Conservation (phyloP, 169 alveolate genomes). For the Babesia caballi region DNA sequence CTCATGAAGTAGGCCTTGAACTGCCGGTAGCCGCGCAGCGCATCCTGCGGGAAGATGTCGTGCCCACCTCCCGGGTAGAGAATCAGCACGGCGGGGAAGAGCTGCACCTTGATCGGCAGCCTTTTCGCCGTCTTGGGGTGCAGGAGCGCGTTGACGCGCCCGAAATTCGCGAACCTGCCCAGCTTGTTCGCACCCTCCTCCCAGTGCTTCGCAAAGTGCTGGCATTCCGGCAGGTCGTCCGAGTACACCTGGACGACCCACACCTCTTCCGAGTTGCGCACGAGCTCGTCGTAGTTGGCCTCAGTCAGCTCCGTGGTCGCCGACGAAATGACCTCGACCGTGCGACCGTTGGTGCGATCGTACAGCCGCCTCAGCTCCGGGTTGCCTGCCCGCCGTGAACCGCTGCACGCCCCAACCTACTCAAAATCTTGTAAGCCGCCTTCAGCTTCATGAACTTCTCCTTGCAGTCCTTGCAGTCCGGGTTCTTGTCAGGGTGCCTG, state of each 20-base stretch:
- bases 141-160: constrained; percentile 41
- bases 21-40: background rate
- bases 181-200: constrained; percentile 44
- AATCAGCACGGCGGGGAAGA: constrained; percentile 57
- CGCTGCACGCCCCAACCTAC: constrained; percentile 10
- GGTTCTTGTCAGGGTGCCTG: constrained; percentile 71
- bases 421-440: constrained; percentile 59
- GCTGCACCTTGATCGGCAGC: constrained; percentile 38
- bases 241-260: constrained; percentile 65
- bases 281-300: constrained; percentile 32
- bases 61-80: constrained; percentile 38
- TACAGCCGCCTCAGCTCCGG: constrained; percentile 53
- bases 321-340: constrained; percentile 56
- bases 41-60: constrained; percentile 48
- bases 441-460: constrained; percentile 50
- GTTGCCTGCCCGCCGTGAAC: constrained; percentile 16
- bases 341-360: constrained; percentile 53
- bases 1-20: constrained; percentile 10
- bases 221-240: constrained; percentile 43
- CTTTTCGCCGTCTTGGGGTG: constrained; percentile 13
- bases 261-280: constrained; percentile 22
- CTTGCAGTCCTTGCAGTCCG: constrained; percentile 56
- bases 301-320: constrained; percentile 39
- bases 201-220: constrained; percentile 48
- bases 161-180: constrained; percentile 40